Evolutionary conservation across 805 yeast species (phyloP).

Genomic region (Saccharomycopsis oosterbeekiorum): DNA sequence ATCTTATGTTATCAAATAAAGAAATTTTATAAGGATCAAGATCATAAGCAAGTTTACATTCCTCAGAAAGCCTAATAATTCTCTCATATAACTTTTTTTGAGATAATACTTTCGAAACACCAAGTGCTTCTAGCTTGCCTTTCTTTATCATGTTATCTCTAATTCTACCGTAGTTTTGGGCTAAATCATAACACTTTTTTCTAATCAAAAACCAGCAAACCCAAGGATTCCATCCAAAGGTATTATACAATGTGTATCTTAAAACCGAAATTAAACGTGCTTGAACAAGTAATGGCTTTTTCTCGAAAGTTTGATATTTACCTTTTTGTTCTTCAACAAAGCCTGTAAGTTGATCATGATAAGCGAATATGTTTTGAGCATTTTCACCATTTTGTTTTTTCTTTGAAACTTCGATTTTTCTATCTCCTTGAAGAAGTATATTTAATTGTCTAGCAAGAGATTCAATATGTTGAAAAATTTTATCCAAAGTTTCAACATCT

Average conservation of each 20-base stretch:
- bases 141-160: background rate
- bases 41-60: background rate
- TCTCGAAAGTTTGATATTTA: background rate
- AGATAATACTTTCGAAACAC: background rate
- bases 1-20: background rate
- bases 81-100: background rate
- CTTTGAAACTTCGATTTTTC: background rate
- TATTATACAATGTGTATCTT: background rate
- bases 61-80: background rate
- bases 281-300: background rate
- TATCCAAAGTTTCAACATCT: background rate
- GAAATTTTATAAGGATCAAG: background rate
- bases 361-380: background rate
- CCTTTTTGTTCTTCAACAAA: background rate
- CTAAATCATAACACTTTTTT: background rate
- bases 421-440: background rate
- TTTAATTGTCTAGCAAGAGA: background rate
- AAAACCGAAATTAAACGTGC: background rate
- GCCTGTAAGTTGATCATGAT: background rate
- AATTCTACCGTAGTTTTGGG: background rate
- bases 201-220: background rate
- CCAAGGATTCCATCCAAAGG: background rate
- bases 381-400: background rate
- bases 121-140: background rate
- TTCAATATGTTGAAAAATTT: background rate